These are phyloP conservation scores for Maudiozyma bulderi DNA, from an alignment of 805 yeast genomes.

Conservation along the genomic window DNA sequence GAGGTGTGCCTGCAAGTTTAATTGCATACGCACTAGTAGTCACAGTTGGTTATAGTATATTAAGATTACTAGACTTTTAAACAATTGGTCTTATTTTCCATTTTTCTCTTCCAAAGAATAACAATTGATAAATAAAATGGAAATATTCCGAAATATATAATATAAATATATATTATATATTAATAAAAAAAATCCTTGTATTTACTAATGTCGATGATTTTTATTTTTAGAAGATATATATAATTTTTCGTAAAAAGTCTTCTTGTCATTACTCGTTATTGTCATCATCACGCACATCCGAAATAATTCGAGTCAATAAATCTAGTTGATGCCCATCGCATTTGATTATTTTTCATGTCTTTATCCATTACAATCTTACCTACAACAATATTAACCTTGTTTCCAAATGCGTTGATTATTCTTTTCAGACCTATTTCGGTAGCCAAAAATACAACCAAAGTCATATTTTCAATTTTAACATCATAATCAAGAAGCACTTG, in stretches of 20 bases:
- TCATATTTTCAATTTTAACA: constrained; percentile 49
- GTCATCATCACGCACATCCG: constrained; percentile 37
- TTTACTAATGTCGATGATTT: not conserved
- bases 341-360: constrained; percentile 35
- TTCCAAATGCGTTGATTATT: constrained; percentile 62
- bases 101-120: not conserved
- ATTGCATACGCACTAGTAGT: constrained; percentile 64
- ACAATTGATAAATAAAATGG: not conserved
- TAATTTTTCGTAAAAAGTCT: too few species aligned
- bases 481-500: constrained; percentile 80
- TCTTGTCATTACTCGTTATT: not conserved
- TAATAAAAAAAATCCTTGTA: not conserved
- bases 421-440: constrained; percentile 71
- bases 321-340: constrained; percentile 52
- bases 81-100: not conserved
- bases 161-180: too few species aligned
- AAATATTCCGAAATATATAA: too few species aligned
- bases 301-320: constrained; percentile 71
- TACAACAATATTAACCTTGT: constrained; percentile 51
- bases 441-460: constrained; percentile 62
- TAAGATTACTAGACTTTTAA: constrained; percentile 45
- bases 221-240: not conserved
- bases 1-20: constrained; percentile 85
- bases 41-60: constrained; percentile 68
- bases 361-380: constrained; percentile 51